phyloP scores from a whole-genome alignment of 257 asterid species.

The Rauvolfia tetraphylla region DNA sequence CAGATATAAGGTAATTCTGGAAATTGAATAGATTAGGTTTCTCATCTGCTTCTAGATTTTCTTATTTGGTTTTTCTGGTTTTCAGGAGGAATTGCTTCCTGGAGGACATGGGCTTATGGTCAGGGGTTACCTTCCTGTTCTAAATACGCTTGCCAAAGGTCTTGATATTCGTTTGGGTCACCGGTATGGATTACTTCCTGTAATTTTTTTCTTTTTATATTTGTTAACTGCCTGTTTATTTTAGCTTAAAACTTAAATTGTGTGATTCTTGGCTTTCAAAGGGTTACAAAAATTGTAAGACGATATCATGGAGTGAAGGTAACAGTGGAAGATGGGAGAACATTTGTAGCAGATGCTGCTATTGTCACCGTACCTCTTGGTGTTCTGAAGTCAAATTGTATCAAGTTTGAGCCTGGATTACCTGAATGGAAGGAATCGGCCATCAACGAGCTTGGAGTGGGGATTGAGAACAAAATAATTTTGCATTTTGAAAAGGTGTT shows the following conservation, averaged over 20 bases:
- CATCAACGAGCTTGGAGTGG: conserved; percentile 77
- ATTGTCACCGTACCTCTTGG: conserved; percentile 84
- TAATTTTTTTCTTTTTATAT: not conserved
- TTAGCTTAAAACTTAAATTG: not conserved
- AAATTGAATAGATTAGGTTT: not conserved
- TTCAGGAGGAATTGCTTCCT: conserved; percentile 90
- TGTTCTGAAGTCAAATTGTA: conserved; percentile 68
- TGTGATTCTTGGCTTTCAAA: conserved; percentile 20
- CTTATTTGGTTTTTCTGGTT: not conserved
- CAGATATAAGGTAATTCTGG: not conserved
- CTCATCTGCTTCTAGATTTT: not conserved
- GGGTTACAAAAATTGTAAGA: conserved; percentile 76
- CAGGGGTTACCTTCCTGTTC: conserved; percentile 89
- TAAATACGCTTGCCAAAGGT: conserved; percentile 89
- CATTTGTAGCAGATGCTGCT: conserved; percentile 92
- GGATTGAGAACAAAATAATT: conserved; percentile 93
- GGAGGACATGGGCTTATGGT: conserved; percentile 99
- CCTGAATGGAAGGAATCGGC: conserved; percentile 97
- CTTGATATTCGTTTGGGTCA: conserved; percentile 84
- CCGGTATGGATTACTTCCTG: conserved; percentile 38
- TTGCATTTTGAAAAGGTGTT: conserved; percentile 73
- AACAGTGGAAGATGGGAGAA: conserved; percentile 78
- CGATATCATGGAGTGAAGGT: conserved; percentile 79
- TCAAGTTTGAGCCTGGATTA: conserved; percentile 79
- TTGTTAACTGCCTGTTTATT: not conserved